phyloP scores from a whole-genome alignment of 108 stramenopile genomes.

The Asterionellopsis glacialis region DNA sequence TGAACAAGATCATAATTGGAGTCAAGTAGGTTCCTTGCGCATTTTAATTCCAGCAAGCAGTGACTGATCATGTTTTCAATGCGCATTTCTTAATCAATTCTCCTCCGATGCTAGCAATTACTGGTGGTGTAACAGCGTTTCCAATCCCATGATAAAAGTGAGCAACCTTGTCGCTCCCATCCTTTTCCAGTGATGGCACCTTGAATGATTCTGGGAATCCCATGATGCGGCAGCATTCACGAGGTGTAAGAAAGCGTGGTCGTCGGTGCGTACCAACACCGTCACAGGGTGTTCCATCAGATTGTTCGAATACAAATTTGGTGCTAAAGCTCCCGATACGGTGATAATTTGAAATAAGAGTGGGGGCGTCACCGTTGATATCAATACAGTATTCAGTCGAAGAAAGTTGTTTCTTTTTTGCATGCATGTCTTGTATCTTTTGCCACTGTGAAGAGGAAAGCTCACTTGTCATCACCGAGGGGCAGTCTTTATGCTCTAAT shows the following conservation, averaged over 20 bases:
- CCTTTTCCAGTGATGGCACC: not conserved
- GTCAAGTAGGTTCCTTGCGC: too few species aligned
- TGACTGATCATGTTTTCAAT: too few species aligned
- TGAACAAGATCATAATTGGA: too few species aligned
- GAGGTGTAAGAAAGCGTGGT: constrained; percentile 27
- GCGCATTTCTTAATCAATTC: too few species aligned
- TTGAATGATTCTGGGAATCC: constrained; percentile 29
- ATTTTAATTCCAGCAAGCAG: too few species aligned
- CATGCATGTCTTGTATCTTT: constrained; percentile 17
- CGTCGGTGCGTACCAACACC: not conserved
- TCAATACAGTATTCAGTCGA: constrained; percentile 10
- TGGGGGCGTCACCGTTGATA: constrained; percentile 2
- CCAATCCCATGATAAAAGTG: too few species aligned
- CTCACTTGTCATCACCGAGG: constrained; percentile 5
- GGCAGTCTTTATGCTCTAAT: constrained; percentile 1
- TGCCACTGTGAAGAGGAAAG: constrained; percentile 5
- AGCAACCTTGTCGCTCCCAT: too few species aligned
- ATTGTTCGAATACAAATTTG: constrained; percentile 11
- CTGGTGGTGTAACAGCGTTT: too few species aligned
- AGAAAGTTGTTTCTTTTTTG: constrained; percentile 9
- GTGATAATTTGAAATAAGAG: constrained; percentile 19
- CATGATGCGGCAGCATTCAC: constrained; percentile 30
- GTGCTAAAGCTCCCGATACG: constrained; percentile 15
- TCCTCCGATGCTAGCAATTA: too few species aligned
- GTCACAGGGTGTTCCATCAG: not conserved